A percentile compares a stretch with the other conserved stretches of the same genome.
phyloP scores from a whole-genome alignment of 208 protist species.

The Trypanosoma vivax region DNA sequence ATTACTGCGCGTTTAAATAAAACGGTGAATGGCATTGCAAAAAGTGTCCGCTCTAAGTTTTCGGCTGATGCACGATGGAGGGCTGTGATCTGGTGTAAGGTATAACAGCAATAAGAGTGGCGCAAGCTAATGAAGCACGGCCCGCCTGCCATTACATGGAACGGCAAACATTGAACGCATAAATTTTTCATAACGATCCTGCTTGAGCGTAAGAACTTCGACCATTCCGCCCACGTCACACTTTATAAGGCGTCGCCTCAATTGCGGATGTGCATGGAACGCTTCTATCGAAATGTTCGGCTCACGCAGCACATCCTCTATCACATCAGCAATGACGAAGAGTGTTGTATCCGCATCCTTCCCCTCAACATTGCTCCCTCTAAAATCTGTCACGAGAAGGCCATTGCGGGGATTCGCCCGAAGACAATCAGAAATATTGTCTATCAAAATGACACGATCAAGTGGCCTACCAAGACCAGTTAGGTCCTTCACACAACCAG shows the following conservation, averaged over 20 bases:
- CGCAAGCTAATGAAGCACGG: too few species aligned
- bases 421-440: slow-evolving; percentile 25
- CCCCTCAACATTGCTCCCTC: not conserved
- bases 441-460: slow-evolving; percentile 20
- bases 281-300: slow-evolving; percentile 12
- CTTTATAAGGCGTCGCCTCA: slow-evolving; percentile 8
- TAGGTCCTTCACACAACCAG: slow-evolving; percentile 23
- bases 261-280: slow-evolving; percentile 15
- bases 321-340: slow-evolving; percentile 27
- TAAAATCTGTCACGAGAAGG: slow-evolving; percentile 24
- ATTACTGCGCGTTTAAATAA: too few species aligned
- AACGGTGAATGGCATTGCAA: too few species aligned
- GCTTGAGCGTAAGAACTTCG: slow-evolving; percentile 20
- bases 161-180: not conserved
- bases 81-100: too few species aligned
- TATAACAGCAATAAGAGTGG: too few species aligned
- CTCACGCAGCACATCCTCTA: slow-evolving; percentile 18
- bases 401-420: slow-evolving; percentile 18
- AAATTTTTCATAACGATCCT: slow-evolving; percentile 9
- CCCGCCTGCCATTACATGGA: too few species aligned
- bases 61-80: too few species aligned
- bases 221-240: slow-evolving; percentile 11
- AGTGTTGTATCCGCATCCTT: slow-evolving; percentile 18
- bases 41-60: too few species aligned
- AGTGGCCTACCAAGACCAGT: slow-evolving; percentile 16